phyloP scores from a whole-genome alignment of 371 early-diverging fungal species.

The Nosema muscidifuracis region DNA sequence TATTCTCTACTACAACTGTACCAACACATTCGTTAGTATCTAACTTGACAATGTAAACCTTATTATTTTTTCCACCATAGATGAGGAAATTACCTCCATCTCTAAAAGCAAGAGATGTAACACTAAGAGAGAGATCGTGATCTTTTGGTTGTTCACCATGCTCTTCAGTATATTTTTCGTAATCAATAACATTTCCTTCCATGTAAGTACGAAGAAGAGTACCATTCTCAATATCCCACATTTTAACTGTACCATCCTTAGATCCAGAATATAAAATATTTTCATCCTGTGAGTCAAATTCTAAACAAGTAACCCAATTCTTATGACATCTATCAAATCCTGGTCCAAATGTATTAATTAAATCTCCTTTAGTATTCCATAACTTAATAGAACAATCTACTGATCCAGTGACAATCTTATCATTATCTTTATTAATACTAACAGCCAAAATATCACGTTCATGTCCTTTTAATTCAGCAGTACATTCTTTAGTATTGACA shows the following conservation, averaged over 20 bases:
- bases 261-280: constrained; percentile 82
- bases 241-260: constrained; percentile 83
- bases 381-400: constrained; percentile 50
- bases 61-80: constrained; percentile 56
- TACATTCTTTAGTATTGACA: constrained; percentile 13
- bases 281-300: constrained; percentile 69
- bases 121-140: constrained; percentile 27
- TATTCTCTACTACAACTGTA: constrained; percentile 36
- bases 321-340: constrained; percentile 67
- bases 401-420: constrained; percentile 59
- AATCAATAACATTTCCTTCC: constrained; percentile 58
- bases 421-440: constrained; percentile 43
- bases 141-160: constrained; percentile 9
- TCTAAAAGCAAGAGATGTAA: constrained; percentile 53
- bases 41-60: constrained; percentile 55
- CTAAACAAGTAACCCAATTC: constrained; percentile 82
- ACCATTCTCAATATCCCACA: constrained; percentile 69
- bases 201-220: constrained; percentile 64
- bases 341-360: constrained; percentile 25
- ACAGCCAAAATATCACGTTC: constrained; percentile 37
- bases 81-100: constrained; percentile 60
- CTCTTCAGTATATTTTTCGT: constrained; percentile 25
- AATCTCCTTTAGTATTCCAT: constrained; percentile 57
- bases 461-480: constrained; percentile 36
- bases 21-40: constrained; percentile 36